phyloP scores from a whole-genome alignment of 768 basidiomycete genomes.

The Pleurotus djamor region DNA sequence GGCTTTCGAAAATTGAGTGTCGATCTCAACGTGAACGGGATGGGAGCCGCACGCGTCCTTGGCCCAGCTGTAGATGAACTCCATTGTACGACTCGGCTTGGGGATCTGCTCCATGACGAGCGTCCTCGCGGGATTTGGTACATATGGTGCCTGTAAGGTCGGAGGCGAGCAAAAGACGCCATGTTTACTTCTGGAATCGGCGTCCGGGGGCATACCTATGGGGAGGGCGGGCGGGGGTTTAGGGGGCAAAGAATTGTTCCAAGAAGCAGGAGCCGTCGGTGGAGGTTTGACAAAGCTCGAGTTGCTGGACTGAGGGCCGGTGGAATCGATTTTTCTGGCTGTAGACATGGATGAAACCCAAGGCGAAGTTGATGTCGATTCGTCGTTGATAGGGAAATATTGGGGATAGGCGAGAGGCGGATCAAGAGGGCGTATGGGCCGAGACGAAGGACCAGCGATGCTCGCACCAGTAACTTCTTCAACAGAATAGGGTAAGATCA shows the following conservation, averaged over 20 bases:
- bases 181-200: constrained; percentile 41
- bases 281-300: not conserved
- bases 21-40: constrained; percentile 40
- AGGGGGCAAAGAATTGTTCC: constrained; percentile 10
- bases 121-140: constrained; percentile 47
- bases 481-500: not conserved
- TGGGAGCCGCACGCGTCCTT: constrained; percentile 30
- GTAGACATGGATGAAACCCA: constrained; percentile 44
- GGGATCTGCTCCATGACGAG: constrained; percentile 59
- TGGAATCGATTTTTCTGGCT: constrained; percentile 15
- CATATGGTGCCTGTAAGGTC: constrained; percentile 24
- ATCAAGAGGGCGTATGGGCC: constrained; percentile 1
- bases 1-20: constrained; percentile 38
- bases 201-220: constrained; percentile 48
- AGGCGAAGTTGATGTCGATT: constrained; percentile 15
- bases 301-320: not conserved
- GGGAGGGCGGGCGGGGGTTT: constrained; percentile 15
- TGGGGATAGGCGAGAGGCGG: constrained; percentile 10
- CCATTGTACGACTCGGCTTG: constrained; percentile 38
- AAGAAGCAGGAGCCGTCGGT: constrained; percentile 4
- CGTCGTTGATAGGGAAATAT: constrained; percentile 4
- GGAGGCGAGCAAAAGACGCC: constrained; percentile 35
- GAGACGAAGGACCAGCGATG: constrained; percentile 9
- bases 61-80: constrained; percentile 43
- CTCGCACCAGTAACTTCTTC: not conserved